Evolutionary conservation across 1,284 basidiomycete species (phyloP).

Genomic region (Pholiota adiposa): DNA sequence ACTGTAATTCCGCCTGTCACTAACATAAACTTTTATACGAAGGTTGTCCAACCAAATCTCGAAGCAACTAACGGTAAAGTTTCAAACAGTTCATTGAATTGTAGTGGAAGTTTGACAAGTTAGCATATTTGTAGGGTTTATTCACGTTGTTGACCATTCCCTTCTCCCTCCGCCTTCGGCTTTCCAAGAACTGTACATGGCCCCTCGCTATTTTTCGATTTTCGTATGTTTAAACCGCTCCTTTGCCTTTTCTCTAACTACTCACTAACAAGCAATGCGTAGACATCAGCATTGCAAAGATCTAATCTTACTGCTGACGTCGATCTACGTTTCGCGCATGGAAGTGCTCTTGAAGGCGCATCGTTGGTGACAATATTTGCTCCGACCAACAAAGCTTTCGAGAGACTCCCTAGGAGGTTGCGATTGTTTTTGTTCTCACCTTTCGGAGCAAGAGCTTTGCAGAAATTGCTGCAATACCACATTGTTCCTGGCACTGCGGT

Average conservation of each 20-base stretch:
- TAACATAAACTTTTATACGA: slow-evolving; percentile 59
- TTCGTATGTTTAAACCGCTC: slow-evolving; percentile 44
- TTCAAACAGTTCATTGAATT: too few relatives aligned
- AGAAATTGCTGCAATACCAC: slow-evolving; percentile 71
- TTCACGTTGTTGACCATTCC: slow-evolving; percentile 66
- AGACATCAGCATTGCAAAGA: slow-evolving; percentile 67
- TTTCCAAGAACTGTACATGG: slow-evolving; percentile 61
- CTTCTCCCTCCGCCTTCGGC: slow-evolving; percentile 66
- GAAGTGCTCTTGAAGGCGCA: slow-evolving; percentile 50
- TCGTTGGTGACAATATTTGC: slow-evolving; percentile 65
- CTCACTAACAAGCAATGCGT: neutral
- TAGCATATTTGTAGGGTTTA: slow-evolving; percentile 51
- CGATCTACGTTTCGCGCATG: slow-evolving; percentile 48
- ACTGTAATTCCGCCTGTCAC: slow-evolving; percentile 33
- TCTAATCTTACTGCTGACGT: slow-evolving; percentile 51
- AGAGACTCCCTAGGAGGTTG: slow-evolving; percentile 57
- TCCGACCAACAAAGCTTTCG: slow-evolving; percentile 69
- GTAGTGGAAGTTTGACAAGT: too few relatives aligned
- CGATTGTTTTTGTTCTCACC: slow-evolving; percentile 72
- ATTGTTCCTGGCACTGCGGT: slow-evolving; percentile 61
- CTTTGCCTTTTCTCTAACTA: too few relatives aligned
- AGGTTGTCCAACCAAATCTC: slow-evolving; percentile 51
- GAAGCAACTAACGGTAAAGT: slow-evolving; percentile 63
- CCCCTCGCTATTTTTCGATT: slow-evolving; percentile 58
- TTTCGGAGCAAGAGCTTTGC: slow-evolving; percentile 58